These are phyloP conservation scores for Pterula multifida DNA, from an alignment of 1,284 basidiomycete genomes.

Conservation along the genomic window DNA sequence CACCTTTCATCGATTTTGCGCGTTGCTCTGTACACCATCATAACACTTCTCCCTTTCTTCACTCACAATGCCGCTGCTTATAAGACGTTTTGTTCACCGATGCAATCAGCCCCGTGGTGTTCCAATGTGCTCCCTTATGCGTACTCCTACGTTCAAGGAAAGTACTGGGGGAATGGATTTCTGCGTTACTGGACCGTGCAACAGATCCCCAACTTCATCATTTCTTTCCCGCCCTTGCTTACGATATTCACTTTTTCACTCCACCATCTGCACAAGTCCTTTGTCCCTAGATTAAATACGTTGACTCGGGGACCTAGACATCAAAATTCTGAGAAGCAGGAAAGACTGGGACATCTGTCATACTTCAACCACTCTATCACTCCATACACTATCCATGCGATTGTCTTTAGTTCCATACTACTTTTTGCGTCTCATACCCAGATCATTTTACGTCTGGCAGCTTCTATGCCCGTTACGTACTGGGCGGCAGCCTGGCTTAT, in stretches of 20 bases:
- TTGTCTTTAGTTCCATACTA: conserved; percentile 48
- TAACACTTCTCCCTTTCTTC: conserved; percentile 55
- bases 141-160: conserved; percentile 75
- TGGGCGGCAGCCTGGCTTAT: conserved; percentile 72
- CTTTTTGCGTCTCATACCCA: conserved; percentile 83
- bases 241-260: conserved; percentile 35
- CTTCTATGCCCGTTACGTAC: conserved; percentile 72
- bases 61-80: conserved; percentile 62
- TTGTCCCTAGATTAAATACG: conserved; percentile 11
- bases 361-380: conserved; percentile 23
- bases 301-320: neutral
- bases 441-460: conserved; percentile 74
- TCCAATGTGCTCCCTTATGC: conserved; percentile 43
- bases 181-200: conserved; percentile 76
- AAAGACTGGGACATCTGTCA: conserved; percentile 4
- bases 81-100: conserved; percentile 44
- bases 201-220: conserved; percentile 82
- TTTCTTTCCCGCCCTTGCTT: conserved; percentile 63
- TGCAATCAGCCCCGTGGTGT: conserved; percentile 55
- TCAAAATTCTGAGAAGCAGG: neutral
- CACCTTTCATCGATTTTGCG: conserved; percentile 17
- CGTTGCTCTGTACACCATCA: conserved; percentile 27
- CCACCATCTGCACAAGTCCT: conserved; percentile 20
- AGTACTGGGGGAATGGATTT: conserved; percentile 86
- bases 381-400: conserved; percentile 65